Evolutionary conservation across 2,329 filamentous ascomycete genomes (phyloP).

Genomic region (Fusarium chaquense): DNA sequence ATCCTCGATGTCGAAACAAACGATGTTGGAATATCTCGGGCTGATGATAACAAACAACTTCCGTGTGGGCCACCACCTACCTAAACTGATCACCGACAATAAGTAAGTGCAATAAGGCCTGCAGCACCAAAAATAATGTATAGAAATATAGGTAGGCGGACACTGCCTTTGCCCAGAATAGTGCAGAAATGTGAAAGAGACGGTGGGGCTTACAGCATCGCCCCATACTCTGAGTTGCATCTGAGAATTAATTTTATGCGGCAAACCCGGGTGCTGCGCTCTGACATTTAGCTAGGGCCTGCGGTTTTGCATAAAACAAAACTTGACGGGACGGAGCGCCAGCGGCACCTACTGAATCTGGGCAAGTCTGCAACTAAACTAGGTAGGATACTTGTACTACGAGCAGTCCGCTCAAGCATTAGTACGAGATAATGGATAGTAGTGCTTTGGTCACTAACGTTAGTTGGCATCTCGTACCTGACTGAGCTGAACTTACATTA

Average conservation of each 20-base stretch:
- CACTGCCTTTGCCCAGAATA: constrained; percentile 26
- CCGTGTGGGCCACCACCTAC: constrained; percentile 21
- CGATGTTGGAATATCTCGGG: constrained; percentile 5
- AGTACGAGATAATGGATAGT: constrained; percentile 23
- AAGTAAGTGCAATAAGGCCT: not conserved
- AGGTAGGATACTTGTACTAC: not conserved
- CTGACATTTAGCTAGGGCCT: constrained; percentile 31
- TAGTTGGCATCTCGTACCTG: constrained; percentile 34
- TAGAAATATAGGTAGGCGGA: not conserved
- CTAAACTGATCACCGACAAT: constrained; percentile 18
- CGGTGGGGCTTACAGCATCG: constrained; percentile 16
- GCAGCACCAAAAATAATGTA: constrained; percentile 5
- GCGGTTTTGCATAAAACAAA: constrained; percentile 39
- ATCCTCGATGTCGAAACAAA: constrained; percentile 18
- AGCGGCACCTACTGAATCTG: constrained; percentile 44
- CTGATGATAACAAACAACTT: constrained; percentile 22
- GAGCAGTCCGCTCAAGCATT: constrained; percentile 8
- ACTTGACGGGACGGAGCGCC: constrained; percentile 35
- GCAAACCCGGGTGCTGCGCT: constrained; percentile 40
- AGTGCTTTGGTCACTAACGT: constrained; percentile 2
- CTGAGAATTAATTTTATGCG: constrained; percentile 48
- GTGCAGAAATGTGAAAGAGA: constrained; percentile 13
- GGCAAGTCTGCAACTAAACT: constrained; percentile 17
- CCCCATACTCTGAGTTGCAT: constrained; percentile 4
- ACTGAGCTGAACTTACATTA: constrained; percentile 26